Evolutionary conservation across 257 asterid species (phyloP).

Genomic region (Penstemon davidsonii): DNA sequence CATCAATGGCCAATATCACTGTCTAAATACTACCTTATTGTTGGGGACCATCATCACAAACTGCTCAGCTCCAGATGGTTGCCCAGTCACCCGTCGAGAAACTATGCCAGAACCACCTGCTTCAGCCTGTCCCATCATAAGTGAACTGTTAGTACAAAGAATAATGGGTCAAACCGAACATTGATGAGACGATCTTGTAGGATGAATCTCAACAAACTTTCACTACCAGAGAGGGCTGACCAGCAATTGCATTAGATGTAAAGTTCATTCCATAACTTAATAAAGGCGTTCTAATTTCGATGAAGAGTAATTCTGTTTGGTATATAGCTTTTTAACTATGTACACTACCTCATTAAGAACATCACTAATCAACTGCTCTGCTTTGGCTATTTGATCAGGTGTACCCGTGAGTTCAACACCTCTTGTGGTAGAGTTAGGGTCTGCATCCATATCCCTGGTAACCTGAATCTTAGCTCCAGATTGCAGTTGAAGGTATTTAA

Average conservation of each 20-base stretch:
- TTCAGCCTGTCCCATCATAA: slow-evolving; percentile 60
- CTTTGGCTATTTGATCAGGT: slow-evolving; percentile 71
- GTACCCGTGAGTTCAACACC: slow-evolving; percentile 80
- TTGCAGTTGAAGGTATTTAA: slow-evolving; percentile 73
- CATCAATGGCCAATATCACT: slow-evolving; percentile 8
- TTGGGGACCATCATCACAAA: slow-evolving; percentile 70
- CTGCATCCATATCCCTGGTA: slow-evolving; percentile 81
- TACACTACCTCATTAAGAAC: slow-evolving; percentile 68
- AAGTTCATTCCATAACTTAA: too few species aligned
- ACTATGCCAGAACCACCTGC: slow-evolving; percentile 73
- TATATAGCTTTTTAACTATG: neutral
- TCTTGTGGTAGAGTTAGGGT: slow-evolving; percentile 67
- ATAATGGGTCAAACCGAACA: neutral
- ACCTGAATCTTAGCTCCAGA: slow-evolving; percentile 97
- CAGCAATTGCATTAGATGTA: neutral
- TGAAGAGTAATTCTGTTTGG: neutral
- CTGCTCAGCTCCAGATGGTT: slow-evolving; percentile 65
- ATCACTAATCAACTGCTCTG: slow-evolving; percentile 68
- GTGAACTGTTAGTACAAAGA: slow-evolving; percentile 23
- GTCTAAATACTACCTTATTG: slow-evolving; percentile 56
- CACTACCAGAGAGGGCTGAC: slow-evolving; percentile 3
- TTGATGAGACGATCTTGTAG: neutral
- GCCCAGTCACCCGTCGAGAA: slow-evolving; percentile 63
- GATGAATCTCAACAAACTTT: neutral
- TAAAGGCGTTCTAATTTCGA: too few species aligned